Conservation (phyloP, 257 asterid species). For the Solanum lycopersicoides region DNA sequence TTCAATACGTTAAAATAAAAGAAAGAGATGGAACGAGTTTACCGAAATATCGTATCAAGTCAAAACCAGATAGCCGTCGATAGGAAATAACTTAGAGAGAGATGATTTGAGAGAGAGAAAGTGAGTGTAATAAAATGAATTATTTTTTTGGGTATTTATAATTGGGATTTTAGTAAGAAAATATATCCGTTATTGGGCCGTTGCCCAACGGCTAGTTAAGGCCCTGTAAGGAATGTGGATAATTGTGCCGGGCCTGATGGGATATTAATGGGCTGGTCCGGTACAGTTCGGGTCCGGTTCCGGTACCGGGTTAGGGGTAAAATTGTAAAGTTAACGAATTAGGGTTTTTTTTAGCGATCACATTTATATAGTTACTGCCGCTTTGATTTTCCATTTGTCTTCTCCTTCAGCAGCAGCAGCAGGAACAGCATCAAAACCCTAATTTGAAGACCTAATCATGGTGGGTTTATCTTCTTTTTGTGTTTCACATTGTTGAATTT, state of each 20-base stretch:
- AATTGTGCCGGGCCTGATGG: background rate
- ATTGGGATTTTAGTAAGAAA: background rate
- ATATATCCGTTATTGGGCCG: background rate
- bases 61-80: accelerated
- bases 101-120: background rate
- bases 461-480: background rate
- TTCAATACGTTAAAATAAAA: background rate
- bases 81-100: background rate
- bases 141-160: background rate
- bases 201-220: background rate
- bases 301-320: background rate
- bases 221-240: background rate
- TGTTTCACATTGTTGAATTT: background rate
- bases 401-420: background rate
- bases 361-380: background rate
- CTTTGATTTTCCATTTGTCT: background rate
- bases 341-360: background rate
- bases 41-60: background rate
- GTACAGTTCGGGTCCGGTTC: background rate
- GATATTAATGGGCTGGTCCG: background rate
- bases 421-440: background rate
- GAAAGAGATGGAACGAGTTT: accelerated
- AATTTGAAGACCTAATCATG: background rate
- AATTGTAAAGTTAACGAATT: background rate
- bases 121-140: background rate